Evolutionary conservation across 805 yeast genomes (phyloP), one percentile per base, ranked within the genome.

Genomic region (Metschnikowia anglica): DNA sequence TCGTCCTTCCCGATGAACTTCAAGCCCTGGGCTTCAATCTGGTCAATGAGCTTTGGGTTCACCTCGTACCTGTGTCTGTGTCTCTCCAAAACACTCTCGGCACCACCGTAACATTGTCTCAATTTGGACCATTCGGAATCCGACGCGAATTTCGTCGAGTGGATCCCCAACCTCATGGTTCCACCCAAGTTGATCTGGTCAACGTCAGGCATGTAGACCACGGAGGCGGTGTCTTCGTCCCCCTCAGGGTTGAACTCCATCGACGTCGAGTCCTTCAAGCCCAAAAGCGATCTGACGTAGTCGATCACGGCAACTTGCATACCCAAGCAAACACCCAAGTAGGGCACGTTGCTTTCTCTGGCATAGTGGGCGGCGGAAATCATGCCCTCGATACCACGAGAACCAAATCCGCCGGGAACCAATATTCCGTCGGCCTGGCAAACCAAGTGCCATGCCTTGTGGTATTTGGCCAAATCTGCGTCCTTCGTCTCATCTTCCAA

Each of bases 51-150:
- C 51, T 77, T 79, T 12, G 99, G 99, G 68, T 90, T 91, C 56
- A 93, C 87, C 68, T 93, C 99, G 66, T 93, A 93, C 72, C 99
- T 83, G 68, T 93, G 99, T 74, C 99, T 85, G 67, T 93, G 99
- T 77, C 99, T 87, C 73, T 93, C 99, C 48, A 73, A 73, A 38
- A 89, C 90, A 34, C 76, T 70, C 2, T 72, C 75, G 21, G 75
- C 74, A 46, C 78, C 81, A 44, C 93, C 95, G 63, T 91, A 91
- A 41, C 91, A 73, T 67, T 80, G 77, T 66, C 86, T 81, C 58
- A 93, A 79, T 50, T 72, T 76, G 36, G 88, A 78, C 78, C 81
- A 72, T 50, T 83, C 83, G 36, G 86, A 68, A 49, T 74, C 80
- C 13, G 70, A 70, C 58, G 79, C 82, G 76, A 93, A 93, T 51